Evolutionary conservation across 345 rosid species (phyloP).

Genomic region (Euphorbia lathyris): DNA sequence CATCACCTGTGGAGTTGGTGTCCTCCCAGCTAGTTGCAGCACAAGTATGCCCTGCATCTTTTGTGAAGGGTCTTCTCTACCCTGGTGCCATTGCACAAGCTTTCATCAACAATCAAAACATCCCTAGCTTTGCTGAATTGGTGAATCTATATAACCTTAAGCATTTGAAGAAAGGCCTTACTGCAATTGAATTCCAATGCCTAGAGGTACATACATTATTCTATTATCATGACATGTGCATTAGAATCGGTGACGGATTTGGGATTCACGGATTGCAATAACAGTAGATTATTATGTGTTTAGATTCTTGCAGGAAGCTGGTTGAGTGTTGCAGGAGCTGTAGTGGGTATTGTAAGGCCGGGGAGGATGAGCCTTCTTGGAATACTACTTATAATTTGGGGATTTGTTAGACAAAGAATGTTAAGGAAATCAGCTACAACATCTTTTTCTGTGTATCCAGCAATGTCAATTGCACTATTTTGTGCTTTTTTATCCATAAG

Average conservation of each 20-base stretch:
- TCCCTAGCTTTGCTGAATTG: constrained; percentile 43
- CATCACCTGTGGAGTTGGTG: constrained; percentile 64
- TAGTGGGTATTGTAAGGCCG: constrained; percentile 41
- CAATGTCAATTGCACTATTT: constrained; percentile 40
- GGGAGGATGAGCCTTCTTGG: constrained; percentile 65
- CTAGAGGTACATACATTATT: constrained; percentile 52
- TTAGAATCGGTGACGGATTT: too few relatives aligned
- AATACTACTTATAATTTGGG: constrained; percentile 58
- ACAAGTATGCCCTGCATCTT: constrained; percentile 45
- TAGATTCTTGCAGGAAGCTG: constrained; percentile 82
- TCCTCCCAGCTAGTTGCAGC: constrained; percentile 55
- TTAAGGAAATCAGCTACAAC: constrained; percentile 22
- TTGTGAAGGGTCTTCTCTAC: constrained; percentile 60
- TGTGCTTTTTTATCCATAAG: constrained; percentile 61
- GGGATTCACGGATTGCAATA: too few relatives aligned
- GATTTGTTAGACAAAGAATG: constrained; percentile 45
- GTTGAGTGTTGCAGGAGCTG: constrained; percentile 69
- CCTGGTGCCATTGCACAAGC: constrained; percentile 67
- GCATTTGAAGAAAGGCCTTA: constrained; percentile 17
- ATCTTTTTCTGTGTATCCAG: constrained; percentile 39
- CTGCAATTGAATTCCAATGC: constrained; percentile 40
- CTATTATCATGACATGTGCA: background rate
- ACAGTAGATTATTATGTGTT: background rate
- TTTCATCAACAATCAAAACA: constrained; percentile 19
- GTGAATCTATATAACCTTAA: constrained; percentile 35